Conservation (phyloP, 768 basidiomycete species). For the Psilocybe cubensis region DNA sequence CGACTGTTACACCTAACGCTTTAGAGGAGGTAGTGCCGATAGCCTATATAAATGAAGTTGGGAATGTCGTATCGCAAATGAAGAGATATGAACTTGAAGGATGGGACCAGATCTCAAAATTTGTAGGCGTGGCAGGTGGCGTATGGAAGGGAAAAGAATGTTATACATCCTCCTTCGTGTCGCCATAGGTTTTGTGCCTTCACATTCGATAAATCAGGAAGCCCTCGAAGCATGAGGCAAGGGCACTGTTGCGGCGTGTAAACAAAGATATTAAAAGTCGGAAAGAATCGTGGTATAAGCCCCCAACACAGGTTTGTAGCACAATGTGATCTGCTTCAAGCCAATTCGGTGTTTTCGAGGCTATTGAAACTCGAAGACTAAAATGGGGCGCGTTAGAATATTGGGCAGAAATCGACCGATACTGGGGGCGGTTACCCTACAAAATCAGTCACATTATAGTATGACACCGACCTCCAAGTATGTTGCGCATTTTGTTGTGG, state of each 20-base stretch:
- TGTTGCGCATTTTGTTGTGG: too few relatives aligned
- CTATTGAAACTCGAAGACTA: too few relatives aligned
- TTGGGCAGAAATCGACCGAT: too few relatives aligned
- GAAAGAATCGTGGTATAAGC: neutral
- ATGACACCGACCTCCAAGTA: too few relatives aligned
- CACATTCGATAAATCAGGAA: constrained; percentile 14
- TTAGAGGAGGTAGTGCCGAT: neutral
- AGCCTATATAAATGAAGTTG: constrained; percentile 2
- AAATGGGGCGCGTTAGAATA: too few relatives aligned
- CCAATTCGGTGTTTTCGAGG: too few relatives aligned
- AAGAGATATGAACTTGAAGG: neutral
- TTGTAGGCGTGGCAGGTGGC: constrained; percentile 7
- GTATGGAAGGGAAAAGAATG: constrained; percentile 1
- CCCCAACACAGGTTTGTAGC: neutral
- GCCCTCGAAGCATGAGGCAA: constrained; percentile 23
- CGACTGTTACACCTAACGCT: neutral
- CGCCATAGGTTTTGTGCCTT: neutral
- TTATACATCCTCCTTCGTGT: constrained; percentile 9
- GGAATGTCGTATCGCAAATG: constrained; percentile 1
- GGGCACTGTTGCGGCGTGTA: constrained; percentile 21
- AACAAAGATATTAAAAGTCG: neutral
- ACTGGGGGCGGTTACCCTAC: too few relatives aligned
- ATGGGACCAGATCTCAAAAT: neutral
- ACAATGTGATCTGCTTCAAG: too few relatives aligned
- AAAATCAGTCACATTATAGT: too few relatives aligned